A percentile compares a stretch with the other conserved stretches of the same genome.
phyloP scores from a whole-genome alignment of 2,329 filamentous ascomycete species.

The Bipolaris gigantea region DNA sequence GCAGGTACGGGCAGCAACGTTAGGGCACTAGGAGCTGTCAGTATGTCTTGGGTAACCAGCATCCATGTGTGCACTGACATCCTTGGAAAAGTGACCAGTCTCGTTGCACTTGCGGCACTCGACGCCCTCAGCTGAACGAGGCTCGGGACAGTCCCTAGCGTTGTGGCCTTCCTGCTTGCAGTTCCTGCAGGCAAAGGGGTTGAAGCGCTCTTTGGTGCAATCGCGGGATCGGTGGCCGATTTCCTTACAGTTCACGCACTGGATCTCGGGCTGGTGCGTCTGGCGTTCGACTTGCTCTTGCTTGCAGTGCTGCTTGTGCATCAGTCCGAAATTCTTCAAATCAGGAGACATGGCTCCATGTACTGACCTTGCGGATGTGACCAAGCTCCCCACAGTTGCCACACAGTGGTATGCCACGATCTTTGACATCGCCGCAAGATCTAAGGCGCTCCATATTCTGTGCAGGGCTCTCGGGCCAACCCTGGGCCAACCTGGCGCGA shows the following conservation, averaged over 20 bases:
- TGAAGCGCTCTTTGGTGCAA: constrained; percentile 58
- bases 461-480: constrained; percentile 61
- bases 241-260: constrained; percentile 67
- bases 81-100: constrained; percentile 47
- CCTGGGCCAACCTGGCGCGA: constrained; percentile 53
- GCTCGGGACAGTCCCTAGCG: constrained; percentile 48
- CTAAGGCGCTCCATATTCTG: constrained; percentile 67
- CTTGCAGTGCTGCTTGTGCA: constrained; percentile 54
- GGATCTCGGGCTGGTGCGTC: constrained; percentile 51
- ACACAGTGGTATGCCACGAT: constrained; percentile 63
- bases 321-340: constrained; percentile 2
- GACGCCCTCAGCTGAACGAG: constrained; percentile 57
- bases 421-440: constrained; percentile 66
- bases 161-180: constrained; percentile 57
- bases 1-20: constrained; percentile 38
- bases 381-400: constrained; percentile 66
- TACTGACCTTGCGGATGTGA: constrained; percentile 55
- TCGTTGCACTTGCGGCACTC: constrained; percentile 68
- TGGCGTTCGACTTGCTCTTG: constrained; percentile 58
- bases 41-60: not conserved
- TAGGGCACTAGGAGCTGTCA: constrained; percentile 35
- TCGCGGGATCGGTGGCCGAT: constrained; percentile 69
- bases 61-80: constrained; percentile 20
- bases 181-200: constrained; percentile 69
- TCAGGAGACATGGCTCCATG: no score